Base-by-base conservation (phyloP, 176 grass and related monocot species). In the Dendrocalamus sinicus region DNA sequence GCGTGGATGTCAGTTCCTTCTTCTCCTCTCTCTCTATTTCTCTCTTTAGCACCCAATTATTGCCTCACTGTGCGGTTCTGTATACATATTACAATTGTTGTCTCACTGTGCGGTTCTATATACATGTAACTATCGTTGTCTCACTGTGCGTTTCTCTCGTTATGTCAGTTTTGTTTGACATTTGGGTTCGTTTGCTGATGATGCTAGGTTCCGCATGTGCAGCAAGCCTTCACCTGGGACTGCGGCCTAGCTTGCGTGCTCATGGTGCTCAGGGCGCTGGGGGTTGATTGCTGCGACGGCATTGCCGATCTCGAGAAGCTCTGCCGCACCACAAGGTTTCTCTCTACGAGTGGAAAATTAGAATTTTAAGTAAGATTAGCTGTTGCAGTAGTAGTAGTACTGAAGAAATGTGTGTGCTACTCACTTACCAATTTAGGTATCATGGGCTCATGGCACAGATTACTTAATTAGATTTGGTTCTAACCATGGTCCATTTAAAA, bases 171-270 rank as follows among this genome's bases (percentile, higher is more conserved):
- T 47, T 54, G 12, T 12, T 59, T 83, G 70, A 87, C 73, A 30
- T 79, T 7, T 75, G 13, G 24, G 67, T 58, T 87, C 32, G 17
- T 82, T 60, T 20, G 37, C 37, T 24, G 67, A 10, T 63, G 87
- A 12, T 76, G 63, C 22, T 73, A 99, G 96, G 96, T 99, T 24
- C 96, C 94, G 51, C 96, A 96, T 79, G 94, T 99, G 72, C 90
- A 89, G 79, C 96, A 99, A 79, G 87, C 91, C 60, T 99, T 91
- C 88, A 92, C 87, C 86, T 99, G 96, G 96, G 96, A 99, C 80
- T 99, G 94, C 89, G 96, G 94, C 28, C 92, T 96, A 62, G 94
- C 96, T 39, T 99, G 96, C 77, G 93, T 99, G 73, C 81, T 96
- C 86, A 99, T 99, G 96, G 94, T 99, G 81, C 78, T 99, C 0